phyloP scores from a whole-genome alignment of 257 asterid species.

The Mitragyna speciosa region DNA sequence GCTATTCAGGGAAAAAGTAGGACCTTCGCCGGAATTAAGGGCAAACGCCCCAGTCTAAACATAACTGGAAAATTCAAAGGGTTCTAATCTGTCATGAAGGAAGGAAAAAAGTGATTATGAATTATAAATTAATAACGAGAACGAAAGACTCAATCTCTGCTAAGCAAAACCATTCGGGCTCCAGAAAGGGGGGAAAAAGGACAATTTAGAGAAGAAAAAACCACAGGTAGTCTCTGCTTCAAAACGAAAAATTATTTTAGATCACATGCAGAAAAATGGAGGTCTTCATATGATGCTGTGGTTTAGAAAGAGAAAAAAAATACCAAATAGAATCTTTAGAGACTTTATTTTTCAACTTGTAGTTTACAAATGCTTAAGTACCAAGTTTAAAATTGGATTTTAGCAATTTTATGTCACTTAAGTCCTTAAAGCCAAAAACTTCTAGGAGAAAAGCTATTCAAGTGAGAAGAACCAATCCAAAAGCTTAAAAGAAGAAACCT shows the following conservation, averaged over 20 bases:
- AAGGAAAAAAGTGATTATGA: neutral
- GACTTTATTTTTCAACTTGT: neutral
- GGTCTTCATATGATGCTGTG: neutral
- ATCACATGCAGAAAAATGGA: neutral
- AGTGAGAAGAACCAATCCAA: neutral
- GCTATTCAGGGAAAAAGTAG: neutral
- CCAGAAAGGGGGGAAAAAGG: neutral
- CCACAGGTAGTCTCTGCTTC: neutral
- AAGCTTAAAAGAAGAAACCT: slow-evolving; percentile 17
- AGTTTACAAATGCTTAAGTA: neutral
- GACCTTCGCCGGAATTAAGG: neutral
- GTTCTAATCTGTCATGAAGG: neutral
- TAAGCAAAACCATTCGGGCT: neutral
- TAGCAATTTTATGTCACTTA: neutral
- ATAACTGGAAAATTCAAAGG: neutral
- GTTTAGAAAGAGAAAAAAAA: neutral
- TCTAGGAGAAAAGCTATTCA: neutral
- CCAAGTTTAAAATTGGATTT: neutral
- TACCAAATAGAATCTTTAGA: neutral
- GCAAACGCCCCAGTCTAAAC: neutral
- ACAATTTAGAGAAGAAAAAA: neutral
- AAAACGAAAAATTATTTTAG: neutral
- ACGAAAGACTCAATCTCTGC: neutral
- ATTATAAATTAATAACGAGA: neutral
- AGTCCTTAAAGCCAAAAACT: neutral